These are phyloP conservation scores for Cryptosporidium sp. DNA, from an alignment of 169 alveolate species.

Conservation along the genomic window DNA sequence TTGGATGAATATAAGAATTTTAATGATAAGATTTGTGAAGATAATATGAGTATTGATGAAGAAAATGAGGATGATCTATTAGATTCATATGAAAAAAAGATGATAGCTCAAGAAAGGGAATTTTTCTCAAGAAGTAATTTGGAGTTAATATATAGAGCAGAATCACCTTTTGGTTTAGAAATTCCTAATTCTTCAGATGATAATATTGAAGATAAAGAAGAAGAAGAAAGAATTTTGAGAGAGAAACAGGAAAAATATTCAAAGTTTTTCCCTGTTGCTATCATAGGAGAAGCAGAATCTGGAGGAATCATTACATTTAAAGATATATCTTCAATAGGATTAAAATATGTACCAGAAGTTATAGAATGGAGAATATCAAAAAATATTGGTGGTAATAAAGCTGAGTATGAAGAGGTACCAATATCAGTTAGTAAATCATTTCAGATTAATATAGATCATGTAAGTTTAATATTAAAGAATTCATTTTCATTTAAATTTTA, in stretches of 20 bases:
- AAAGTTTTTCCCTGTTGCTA: slow-evolving; percentile 53
- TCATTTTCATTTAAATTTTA: neutral
- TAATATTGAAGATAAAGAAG: neutral
- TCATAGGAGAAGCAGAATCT: slow-evolving; percentile 44
- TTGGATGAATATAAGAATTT: slow-evolving; percentile 37
- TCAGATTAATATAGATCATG: slow-evolving; percentile 46
- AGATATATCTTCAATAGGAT: slow-evolving; percentile 59
- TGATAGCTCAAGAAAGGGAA: slow-evolving; percentile 57
- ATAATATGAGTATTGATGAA: slow-evolving; percentile 9
- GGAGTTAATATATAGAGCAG: slow-evolving; percentile 2
- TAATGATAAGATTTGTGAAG: slow-evolving; percentile 2
- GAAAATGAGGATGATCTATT: slow-evolving; percentile 31
- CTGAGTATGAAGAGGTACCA: slow-evolving; percentile 19
- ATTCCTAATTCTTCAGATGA: neutral
- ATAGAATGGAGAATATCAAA: slow-evolving; percentile 68
- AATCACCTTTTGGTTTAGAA: slow-evolving; percentile 16
- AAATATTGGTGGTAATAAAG: slow-evolving; percentile 52
- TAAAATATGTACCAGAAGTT: slow-evolving; percentile 48
- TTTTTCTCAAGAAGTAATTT: slow-evolving; percentile 51
- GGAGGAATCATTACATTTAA: slow-evolving; percentile 50
- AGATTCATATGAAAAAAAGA: slow-evolving; percentile 41
- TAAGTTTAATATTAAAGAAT: slow-evolving; percentile 19
- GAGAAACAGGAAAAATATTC: slow-evolving; percentile 44
- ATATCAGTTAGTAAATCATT: slow-evolving; percentile 49
- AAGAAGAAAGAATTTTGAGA: slow-evolving; percentile 1